Base-by-base conservation (phyloP, 192 early-diverging fungal species). In the Diversispora epigaea region DNA sequence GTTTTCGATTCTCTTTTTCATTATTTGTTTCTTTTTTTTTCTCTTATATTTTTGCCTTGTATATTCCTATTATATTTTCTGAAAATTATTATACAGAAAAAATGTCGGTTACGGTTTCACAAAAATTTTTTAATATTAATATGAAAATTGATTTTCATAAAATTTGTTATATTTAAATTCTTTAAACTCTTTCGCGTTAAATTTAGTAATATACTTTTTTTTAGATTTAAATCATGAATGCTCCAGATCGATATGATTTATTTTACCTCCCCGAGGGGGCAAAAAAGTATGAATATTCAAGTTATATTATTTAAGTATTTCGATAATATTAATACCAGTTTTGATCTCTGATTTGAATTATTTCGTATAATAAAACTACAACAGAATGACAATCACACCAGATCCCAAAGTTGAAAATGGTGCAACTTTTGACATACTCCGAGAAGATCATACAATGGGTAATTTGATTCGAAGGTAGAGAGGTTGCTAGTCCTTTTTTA, bases 371-470 rank as follows among this genome's bases (percentile, higher is more conserved):
- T 8, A 45, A 46, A 32, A 41, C 11, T 43, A 39, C 43, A 79
- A 39, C 77, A 94, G 90, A 79, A 91, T 97, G 69, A 86, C 86
- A 12, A 92, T 96, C 78, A 82, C 86, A 21, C 90, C 88, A 72
- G 96, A 98, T 79, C 88, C 94, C 46, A 95, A 94, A 80, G 91
- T 98, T 80, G 92, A 93, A 17, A 98, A 99, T 78, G 95, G 95
- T 55, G 91, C 94, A 4, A 94, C 91, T 14, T 95, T 98, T 80
- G 90, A 87, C 55, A 89, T 99, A 54, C 87, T 95, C 55, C 91
- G 91, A 78, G 98, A 99, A 80, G 98, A 99, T 84, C 98, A 99
- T 78, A 99, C 96, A 17, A 81, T 99, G 3, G 98, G 91, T 22
- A 98, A 98, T 79, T 87, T 96, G 75, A 86, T 99, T n/a, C 80